Evolutionary conservation across 2,329 filamentous ascomycete species (phyloP).

Genomic region (Xylariaceae sp.): DNA sequence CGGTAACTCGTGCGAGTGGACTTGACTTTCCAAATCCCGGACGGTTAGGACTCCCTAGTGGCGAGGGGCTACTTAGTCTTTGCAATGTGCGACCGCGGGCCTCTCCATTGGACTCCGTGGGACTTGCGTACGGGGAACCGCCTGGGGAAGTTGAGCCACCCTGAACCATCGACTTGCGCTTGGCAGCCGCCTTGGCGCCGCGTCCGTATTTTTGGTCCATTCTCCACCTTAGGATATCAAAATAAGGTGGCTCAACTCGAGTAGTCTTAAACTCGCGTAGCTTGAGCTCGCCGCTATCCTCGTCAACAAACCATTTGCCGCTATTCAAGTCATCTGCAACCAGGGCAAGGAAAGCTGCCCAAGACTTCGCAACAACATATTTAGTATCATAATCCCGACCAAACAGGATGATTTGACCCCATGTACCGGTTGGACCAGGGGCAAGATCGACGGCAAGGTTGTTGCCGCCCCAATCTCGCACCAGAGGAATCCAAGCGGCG

Average conservation of each 20-base stretch:
- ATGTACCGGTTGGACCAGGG: slow-evolving; percentile 84
- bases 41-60: slow-evolving; percentile 65
- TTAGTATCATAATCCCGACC: slow-evolving; percentile 98
- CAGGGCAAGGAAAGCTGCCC: slow-evolving; percentile 82
- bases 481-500: slow-evolving; percentile 92
- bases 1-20: slow-evolving; percentile 73
- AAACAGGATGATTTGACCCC: slow-evolving; percentile 96
- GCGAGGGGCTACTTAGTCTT: slow-evolving; percentile 66
- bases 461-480: slow-evolving; percentile 98
- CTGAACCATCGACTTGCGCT: slow-evolving; percentile 56
- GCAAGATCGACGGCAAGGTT: slow-evolving; percentile 92
- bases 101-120: slow-evolving; percentile 60
- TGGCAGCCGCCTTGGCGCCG: slow-evolving; percentile 46
- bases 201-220: slow-evolving; percentile 94
- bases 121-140: slow-evolving; percentile 66
- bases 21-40: slow-evolving; percentile 69
- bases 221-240: slow-evolving; percentile 94
- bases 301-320: slow-evolving; percentile 89
- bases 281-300: slow-evolving; percentile 89
- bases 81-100: slow-evolving; percentile 73
- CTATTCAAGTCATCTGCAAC: slow-evolving; percentile 90
- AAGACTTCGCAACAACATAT: slow-evolving; percentile 92
- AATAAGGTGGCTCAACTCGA: slow-evolving; percentile 88
- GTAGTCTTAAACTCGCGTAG: slow-evolving; percentile 87
- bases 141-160: slow-evolving; percentile 49